These are phyloP conservation scores for Sclerotinia trifoliorum DNA, from an alignment of 2,329 filamentous ascomycete species.

Conservation along the genomic window DNA sequence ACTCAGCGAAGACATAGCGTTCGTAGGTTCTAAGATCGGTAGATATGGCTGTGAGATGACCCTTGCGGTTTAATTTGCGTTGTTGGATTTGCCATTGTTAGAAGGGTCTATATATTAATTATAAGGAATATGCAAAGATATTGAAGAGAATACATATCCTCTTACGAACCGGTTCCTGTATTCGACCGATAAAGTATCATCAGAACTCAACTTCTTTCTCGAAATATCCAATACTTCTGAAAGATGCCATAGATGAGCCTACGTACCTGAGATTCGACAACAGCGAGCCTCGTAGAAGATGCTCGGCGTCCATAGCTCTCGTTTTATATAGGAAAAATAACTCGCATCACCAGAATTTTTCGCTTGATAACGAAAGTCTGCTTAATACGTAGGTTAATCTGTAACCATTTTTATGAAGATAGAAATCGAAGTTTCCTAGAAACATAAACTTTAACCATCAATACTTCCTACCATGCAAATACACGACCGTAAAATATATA, in stretches of 20 bases:
- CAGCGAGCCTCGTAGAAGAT: conserved; percentile 35
- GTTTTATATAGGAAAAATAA: conserved; percentile 52
- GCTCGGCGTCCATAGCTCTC: conserved; percentile 46
- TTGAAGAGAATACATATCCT: background rate
- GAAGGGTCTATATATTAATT: background rate
- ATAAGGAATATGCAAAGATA: background rate
- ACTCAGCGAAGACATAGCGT: conserved; percentile 36
- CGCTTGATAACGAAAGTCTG: conserved; percentile 62
- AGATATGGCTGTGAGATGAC: background rate
- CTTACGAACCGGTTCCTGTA: conserved; percentile 47
- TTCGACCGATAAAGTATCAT: conserved; percentile 70
- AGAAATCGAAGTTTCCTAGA: conserved; percentile 70
- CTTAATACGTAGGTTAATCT: conserved; percentile 51
- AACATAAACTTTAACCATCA: conserved; percentile 60
- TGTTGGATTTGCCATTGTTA: background rate
- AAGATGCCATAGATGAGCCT: background rate
- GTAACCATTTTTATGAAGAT: conserved; percentile 59
- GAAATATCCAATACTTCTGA: background rate
- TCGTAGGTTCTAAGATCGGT: background rate
- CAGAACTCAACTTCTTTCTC: background rate
- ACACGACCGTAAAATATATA: conserved; percentile 64
- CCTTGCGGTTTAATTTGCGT: background rate
- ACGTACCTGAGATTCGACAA: background rate
- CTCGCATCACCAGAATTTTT: conserved; percentile 61
- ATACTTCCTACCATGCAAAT: conserved; percentile 73